Base-by-base conservation (phyloP, 108 stramenopile species). In the Stephanodiscus triporus region DNA sequence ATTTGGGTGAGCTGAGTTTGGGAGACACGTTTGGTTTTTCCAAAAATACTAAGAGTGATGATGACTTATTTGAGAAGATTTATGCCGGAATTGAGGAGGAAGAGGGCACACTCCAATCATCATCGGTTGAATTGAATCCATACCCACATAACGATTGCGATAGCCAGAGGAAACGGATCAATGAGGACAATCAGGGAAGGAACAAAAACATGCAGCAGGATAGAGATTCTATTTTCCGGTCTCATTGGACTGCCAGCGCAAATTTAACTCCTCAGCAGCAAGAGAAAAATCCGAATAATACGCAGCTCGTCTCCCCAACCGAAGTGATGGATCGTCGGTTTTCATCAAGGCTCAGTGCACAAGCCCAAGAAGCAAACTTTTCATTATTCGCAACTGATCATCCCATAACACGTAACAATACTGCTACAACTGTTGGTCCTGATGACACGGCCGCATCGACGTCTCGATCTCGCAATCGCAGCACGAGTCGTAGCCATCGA, bases 291-390 rank as follows among this genome's bases (percentile, higher is more conserved):
- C 27, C 27, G 59, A 48, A 30, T 19, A 26, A 40, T 16, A 19
- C 7, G 26, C 17, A 27, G 24, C 40, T 58, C 56, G 27, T 70
- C 56, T 70, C 68, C 45, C 68, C 68, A 9, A 58, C 68, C 3
- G 57, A 47, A 17, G 68, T 57, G 17, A 70, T 70, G 68, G 68
- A 70, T 29, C 68, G 68, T 58, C 68, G 68, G 34, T 40, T 19
- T 17, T 61, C 37, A 9, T 61, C 60, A 37, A 61, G 30, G 20
- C 60, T 40, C 36, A 56, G 55, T 17, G 38, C 68, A n/a, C 54
- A 42, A 24, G 17, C 51, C 38, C 67, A 68, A 4, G 54, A 7
- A 68, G 13, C 37, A 40, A 42, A 30, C 38, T 61, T 40, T 11
- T 29, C 55, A 56, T 26, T 57, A 1, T 29, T 29, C 20, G 6